phyloP scores from a whole-genome alignment of 2,329 filamentous ascomycete species.

The Colletotrichum sp. region DNA sequence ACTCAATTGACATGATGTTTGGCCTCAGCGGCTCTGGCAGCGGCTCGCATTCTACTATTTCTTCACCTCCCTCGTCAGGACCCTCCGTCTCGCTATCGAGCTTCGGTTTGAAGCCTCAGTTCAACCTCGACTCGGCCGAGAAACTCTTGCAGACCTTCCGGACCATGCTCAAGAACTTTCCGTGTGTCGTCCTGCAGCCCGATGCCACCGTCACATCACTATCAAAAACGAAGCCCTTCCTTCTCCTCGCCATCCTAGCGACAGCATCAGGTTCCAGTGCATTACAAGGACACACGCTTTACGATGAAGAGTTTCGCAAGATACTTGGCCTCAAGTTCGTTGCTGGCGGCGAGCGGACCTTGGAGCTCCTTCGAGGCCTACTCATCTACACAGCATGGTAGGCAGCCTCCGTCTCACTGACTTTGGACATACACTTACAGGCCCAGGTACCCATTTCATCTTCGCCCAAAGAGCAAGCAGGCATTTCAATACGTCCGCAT shows the following conservation, averaged over 20 bases:
- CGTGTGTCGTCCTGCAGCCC: slow-evolving; percentile 44
- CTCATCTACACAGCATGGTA: slow-evolving; percentile 64
- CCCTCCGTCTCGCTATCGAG: slow-evolving; percentile 37
- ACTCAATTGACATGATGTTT: slow-evolving; percentile 12
- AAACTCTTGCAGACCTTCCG: slow-evolving; percentile 49
- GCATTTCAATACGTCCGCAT: slow-evolving; percentile 56
- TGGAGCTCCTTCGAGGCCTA: slow-evolving; percentile 62
- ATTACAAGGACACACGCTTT: slow-evolving; percentile 56
- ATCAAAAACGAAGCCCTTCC: slow-evolving; percentile 53
- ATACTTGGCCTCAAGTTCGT: slow-evolving; percentile 62
- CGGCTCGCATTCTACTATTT: slow-evolving; percentile 3
- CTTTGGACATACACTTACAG: neutral
- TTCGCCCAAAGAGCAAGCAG: slow-evolving; percentile 56
- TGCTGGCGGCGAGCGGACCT: slow-evolving; percentile 58
- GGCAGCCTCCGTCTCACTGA: slow-evolving; percentile 1
- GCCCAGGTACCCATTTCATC: slow-evolving; percentile 58
- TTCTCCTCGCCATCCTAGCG: slow-evolving; percentile 59
- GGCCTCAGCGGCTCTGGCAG: neutral
- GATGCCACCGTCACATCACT: slow-evolving; percentile 48
- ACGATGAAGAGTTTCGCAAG: slow-evolving; percentile 64
- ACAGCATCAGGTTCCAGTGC: slow-evolving; percentile 52
- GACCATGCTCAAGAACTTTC: slow-evolving; percentile 47
- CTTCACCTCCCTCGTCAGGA: slow-evolving; percentile 24
- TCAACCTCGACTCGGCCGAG: slow-evolving; percentile 59
- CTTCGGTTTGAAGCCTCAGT: slow-evolving; percentile 53